phyloP scores from a whole-genome alignment of 345 rosid species.

The Linum trigynum region DNA sequence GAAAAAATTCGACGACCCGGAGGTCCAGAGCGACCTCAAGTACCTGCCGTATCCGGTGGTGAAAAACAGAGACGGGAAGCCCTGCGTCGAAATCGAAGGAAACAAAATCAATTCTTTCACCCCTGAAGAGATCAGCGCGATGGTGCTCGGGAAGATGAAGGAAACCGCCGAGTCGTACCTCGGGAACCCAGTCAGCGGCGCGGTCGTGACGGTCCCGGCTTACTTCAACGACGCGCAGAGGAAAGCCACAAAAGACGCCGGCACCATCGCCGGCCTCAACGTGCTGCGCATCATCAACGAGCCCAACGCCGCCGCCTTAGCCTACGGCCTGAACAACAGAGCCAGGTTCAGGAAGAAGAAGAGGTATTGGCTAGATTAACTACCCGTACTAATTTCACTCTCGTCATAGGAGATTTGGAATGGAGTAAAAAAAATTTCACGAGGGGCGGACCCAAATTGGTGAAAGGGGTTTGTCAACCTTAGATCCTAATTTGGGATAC shows the following conservation, averaged over 20 bases:
- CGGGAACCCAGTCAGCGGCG: slow-evolving; percentile 44
- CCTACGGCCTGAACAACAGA: slow-evolving; percentile 29
- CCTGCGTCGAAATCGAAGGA: slow-evolving; percentile 30
- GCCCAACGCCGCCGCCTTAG: slow-evolving; percentile 50
- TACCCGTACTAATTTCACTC: too few species aligned
- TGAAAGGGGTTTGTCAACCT: too few species aligned
- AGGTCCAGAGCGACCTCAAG: slow-evolving; percentile 46
- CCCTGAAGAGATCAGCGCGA: slow-evolving; percentile 56
- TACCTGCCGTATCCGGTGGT: slow-evolving; percentile 50
- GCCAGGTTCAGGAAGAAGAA: slow-evolving; percentile 29
- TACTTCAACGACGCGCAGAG: slow-evolving; percentile 36
- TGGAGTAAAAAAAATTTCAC: too few species aligned
- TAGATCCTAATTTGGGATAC: too few species aligned
- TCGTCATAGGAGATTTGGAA: too few species aligned
- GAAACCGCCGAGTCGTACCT: slow-evolving; percentile 50
- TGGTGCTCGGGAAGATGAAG: slow-evolving; percentile 51
- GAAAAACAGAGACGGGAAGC: slow-evolving; percentile 26
- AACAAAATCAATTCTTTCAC: slow-evolving; percentile 45
- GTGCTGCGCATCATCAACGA: slow-evolving; percentile 49
- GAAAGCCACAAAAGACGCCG: slow-evolving; percentile 31
- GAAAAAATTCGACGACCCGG: slow-evolving; percentile 22
- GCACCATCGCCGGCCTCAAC: slow-evolving; percentile 29
- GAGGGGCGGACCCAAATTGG: too few species aligned
- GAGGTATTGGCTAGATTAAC: background rate
- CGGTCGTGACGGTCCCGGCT: slow-evolving; percentile 51